phyloP scores from a whole-genome alignment of 192 early-diverging fungal genomes.

The Coemansia sp. region DNA sequence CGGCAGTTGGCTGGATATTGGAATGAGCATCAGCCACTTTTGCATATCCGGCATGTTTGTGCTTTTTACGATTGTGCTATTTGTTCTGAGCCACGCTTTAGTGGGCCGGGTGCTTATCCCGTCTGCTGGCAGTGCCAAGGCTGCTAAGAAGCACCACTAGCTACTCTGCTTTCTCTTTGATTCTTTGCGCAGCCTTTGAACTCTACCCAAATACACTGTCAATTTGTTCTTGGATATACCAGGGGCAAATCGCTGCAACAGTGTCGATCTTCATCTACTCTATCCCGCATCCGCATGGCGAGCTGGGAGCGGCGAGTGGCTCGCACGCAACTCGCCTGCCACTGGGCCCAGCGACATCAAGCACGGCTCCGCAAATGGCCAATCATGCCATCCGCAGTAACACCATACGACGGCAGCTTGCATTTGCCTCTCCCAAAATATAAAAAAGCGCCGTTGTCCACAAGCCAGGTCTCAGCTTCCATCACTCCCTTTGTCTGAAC shows the following conservation, averaged over 20 bases:
- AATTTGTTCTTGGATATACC: neutral
- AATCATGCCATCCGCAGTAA: neutral
- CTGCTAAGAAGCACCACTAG: conserved; percentile 30
- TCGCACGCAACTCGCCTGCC: too few species aligned
- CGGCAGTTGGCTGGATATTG: conserved; percentile 96
- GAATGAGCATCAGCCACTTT: conserved; percentile 94
- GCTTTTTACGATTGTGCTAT: conserved; percentile 87
- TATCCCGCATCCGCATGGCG: too few species aligned
- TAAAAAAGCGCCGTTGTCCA: neutral
- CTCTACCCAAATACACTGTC: neutral
- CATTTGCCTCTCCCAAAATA: neutral
- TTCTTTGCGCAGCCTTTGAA: neutral
- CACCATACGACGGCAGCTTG: neutral
- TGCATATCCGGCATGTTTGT: conserved; percentile 90
- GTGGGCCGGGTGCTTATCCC: conserved; percentile 52
- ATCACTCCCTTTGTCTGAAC: neutral
- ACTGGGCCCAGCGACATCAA: too few species aligned
- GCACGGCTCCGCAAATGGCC: neutral
- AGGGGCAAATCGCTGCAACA: neutral
- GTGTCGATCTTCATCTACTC: neutral
- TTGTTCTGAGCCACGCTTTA: conserved; percentile 69
- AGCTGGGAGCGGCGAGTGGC: too few species aligned
- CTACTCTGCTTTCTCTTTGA: neutral
- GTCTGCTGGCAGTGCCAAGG: conserved; percentile 5
- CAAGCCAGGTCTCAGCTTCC: neutral